Conservation (phyloP, 2,329 filamentous ascomycete species). For the Fusarium sp. region DNA sequence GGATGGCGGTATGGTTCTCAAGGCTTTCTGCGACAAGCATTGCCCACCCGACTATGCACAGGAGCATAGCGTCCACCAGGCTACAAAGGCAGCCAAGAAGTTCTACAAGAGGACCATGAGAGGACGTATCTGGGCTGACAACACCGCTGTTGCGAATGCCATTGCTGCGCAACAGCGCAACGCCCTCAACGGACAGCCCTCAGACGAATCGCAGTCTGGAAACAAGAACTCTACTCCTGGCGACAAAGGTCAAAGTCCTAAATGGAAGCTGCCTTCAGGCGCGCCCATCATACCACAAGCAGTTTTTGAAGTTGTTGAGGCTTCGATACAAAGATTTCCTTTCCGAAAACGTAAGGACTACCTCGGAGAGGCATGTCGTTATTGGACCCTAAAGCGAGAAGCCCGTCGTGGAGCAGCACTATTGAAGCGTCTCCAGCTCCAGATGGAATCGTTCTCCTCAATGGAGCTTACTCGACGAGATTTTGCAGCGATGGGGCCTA, state of each 20-base stretch:
- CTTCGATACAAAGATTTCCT: slow-evolving; percentile 83
- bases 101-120: slow-evolving; percentile 93
- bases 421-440: slow-evolving; percentile 91
- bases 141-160: slow-evolving; percentile 83
- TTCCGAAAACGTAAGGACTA: slow-evolving; percentile 90
- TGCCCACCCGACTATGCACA: slow-evolving; percentile 89
- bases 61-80: slow-evolving; percentile 85
- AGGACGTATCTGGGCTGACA: slow-evolving; percentile 91
- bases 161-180: slow-evolving; percentile 79
- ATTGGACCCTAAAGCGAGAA: slow-evolving; percentile 98
- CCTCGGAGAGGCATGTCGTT: slow-evolving; percentile 91
- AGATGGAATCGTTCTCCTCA: slow-evolving; percentile 95
- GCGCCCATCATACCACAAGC: slow-evolving; percentile 93
- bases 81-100: slow-evolving; percentile 84
- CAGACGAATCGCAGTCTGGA: slow-evolving; percentile 86
- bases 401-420: slow-evolving; percentile 90
- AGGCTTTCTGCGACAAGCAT: slow-evolving; percentile 96
- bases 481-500: slow-evolving; percentile 93
- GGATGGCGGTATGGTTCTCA: slow-evolving; percentile 83
- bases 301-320: slow-evolving; percentile 87
- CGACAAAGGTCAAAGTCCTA: slow-evolving; percentile 67
- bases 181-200: slow-evolving; percentile 74
- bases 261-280: slow-evolving; percentile 93
- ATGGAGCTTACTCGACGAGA: slow-evolving; percentile 97
- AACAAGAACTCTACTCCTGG: slow-evolving; percentile 82